Base-by-base conservation (phyloP, 495 filamentous ascomycete genomes). In the Choiromyces venosus region DNA sequence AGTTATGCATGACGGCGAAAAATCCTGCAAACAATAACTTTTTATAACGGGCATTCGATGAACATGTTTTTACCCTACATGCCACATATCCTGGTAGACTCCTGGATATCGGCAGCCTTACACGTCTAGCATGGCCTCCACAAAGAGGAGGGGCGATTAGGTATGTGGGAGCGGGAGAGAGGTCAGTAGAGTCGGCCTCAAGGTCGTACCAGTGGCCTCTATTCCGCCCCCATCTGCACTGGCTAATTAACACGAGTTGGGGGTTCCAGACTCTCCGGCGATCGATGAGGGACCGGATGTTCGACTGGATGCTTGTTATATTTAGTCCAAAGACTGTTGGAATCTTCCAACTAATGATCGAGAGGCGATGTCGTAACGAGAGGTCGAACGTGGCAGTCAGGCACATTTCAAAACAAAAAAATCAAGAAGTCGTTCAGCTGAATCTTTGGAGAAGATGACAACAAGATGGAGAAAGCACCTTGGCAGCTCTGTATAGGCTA, bases 341-440 rank as follows among this genome's bases (percentile, higher is more conserved):
- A 33, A 61, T 33, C 52, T 25, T 25, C 52, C 52, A 61, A 61
- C 25, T 33, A 61, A 61, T 16, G 52, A 61, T 61, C 52, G 52
- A 29, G 16, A 16, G 25, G 52, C n/a, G 33, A 61, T 61, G 7
- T 25, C 52, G 25, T 61, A 33, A 16, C 52, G 25, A 33, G n/a
- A 61, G 25, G 52, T 61, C 52, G 52, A 16, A 61, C 52, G 52
- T 61, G 52, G 52, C 52, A 61, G 25, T 61, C 52, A 56, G 52
- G 25, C 25, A 61, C 52, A 16, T 25, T 61, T 61, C 25, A 61
- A 16, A 29, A 29, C 25, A 33, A 61, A 33, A 61, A 61, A 18
- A 33, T 61, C 10, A 5, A 4, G 12, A 33, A 18, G 52, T 7
- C 12, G 33, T 61, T 33, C 10, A 61, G 12, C 52, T 61, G 25